Conservation (phyloP, 2,329 filamentous ascomycete species). For the Biscogniauxia mediterranea region DNA sequence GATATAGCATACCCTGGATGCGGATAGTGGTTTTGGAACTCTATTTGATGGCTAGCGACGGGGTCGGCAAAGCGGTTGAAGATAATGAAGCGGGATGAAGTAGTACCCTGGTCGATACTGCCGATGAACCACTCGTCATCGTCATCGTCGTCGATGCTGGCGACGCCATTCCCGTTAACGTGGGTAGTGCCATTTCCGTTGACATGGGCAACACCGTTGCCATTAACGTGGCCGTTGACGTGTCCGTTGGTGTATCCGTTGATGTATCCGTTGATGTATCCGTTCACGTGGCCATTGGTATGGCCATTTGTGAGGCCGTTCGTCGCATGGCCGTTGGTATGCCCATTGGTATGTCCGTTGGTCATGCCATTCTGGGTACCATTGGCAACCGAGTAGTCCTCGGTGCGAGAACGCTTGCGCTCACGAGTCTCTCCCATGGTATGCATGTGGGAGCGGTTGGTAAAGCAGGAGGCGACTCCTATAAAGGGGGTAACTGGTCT, state of each 20-base stretch:
- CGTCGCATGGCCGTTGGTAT: constrained; percentile 2
- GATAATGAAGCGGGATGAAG: constrained; percentile 85
- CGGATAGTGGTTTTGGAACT: constrained; percentile 82
- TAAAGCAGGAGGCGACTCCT: constrained; percentile 6
- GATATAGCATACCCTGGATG: constrained; percentile 67
- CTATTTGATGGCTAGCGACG: constrained; percentile 79
- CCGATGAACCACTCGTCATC: constrained; percentile 67
- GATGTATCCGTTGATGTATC: constrained; percentile 1
- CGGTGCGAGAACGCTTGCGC: constrained; percentile 22
- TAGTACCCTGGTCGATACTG: constrained; percentile 88
- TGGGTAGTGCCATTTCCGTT: constrained; percentile 1
- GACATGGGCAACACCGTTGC: constrained; percentile 5
- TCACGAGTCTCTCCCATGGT: constrained; percentile 28
- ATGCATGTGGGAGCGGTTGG: constrained; percentile 13
- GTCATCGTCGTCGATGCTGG: constrained; percentile 11
- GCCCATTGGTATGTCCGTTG: constrained; percentile 7
- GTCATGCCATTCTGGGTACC: constrained; percentile 3
- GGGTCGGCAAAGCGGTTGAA: constrained; percentile 79
- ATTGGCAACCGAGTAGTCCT: constrained; percentile 1
- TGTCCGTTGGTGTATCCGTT: constrained; percentile 11
- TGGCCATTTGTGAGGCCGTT: constrained; percentile 7
- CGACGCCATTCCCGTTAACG: constrained; percentile 3
- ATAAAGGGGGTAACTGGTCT: constrained; percentile 7
- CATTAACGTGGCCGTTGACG: constrained; percentile 9
- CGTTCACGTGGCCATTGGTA: neutral